phyloP scores from a whole-genome alignment of 495 filamentous ascomycete genomes.

The Daldinia childiae region DNA sequence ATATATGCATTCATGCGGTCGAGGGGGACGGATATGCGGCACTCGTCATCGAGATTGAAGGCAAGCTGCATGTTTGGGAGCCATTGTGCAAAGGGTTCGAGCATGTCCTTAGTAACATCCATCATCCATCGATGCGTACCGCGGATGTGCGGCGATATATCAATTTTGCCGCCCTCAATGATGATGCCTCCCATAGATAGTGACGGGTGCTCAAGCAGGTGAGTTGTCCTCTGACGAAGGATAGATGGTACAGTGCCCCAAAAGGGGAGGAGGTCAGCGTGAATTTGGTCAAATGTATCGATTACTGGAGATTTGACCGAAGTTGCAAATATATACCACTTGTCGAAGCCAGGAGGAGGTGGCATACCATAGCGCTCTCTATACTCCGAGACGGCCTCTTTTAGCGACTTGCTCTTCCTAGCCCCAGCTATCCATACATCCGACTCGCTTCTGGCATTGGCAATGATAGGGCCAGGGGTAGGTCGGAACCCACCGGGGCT shows the following conservation, averaged over 20 bases:
- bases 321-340: conserved; percentile 78
- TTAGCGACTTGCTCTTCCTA: conserved; percentile 58
- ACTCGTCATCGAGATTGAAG: conserved; percentile 82
- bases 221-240: conserved; percentile 58
- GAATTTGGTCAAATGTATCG: conserved; percentile 80
- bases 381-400: conserved; percentile 66
- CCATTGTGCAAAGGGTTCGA: conserved; percentile 71
- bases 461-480: conserved; percentile 51
- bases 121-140: conserved; percentile 52
- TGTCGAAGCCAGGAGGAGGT: conserved; percentile 72
- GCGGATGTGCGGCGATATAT: conserved; percentile 42
- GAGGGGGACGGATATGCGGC: conserved; percentile 75
- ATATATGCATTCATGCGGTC: conserved; percentile 56
- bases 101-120: conserved; percentile 73
- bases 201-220: conserved; percentile 42
- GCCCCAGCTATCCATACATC: conserved; percentile 54
- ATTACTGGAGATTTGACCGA: conserved; percentile 70
- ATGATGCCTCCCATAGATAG: conserved; percentile 49
- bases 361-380: conserved; percentile 60
- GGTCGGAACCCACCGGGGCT: conserved; percentile 22
- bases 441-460: conserved; percentile 57
- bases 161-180: conserved; percentile 61
- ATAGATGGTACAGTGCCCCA: conserved; percentile 71
- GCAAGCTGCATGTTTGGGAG: conserved; percentile 85
- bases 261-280: conserved; percentile 74